These are phyloP conservation scores for Venustampulla echinocandica DNA, from an alignment of 495 filamentous ascomycete species.

Conservation along the genomic window DNA sequence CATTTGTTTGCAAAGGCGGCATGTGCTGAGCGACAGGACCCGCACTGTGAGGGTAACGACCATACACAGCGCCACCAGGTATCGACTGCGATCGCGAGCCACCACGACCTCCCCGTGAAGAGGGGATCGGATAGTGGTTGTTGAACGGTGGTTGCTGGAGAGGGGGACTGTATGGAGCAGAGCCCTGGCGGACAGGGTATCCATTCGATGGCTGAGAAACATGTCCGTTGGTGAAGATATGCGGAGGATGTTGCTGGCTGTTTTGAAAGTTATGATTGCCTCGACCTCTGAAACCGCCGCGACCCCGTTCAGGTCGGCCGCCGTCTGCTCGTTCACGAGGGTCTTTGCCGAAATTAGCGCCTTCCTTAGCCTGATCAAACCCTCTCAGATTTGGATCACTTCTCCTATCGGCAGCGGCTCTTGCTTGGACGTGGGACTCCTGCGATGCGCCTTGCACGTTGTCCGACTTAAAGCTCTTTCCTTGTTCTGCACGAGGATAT, in stretches of 20 bases:
- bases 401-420: slow-evolving; percentile 14
- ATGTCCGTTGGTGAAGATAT: slow-evolving; percentile 39
- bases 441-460: slow-evolving; percentile 4
- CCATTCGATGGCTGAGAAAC: slow-evolving; percentile 30
- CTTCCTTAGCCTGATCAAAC: slow-evolving; percentile 15
- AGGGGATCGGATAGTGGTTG: slow-evolving; percentile 7
- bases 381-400: slow-evolving; percentile 19
- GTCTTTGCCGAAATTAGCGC: slow-evolving; percentile 12
- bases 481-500: slow-evolving; percentile 1
- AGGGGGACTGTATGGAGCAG: slow-evolving; percentile 25
- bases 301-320: slow-evolving; percentile 42
- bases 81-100: slow-evolving; percentile 23
- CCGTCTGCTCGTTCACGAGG: slow-evolving; percentile 39
- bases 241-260: slow-evolving; percentile 29
- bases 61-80: slow-evolving; percentile 20
- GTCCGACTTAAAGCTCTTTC: slow-evolving; percentile 9
- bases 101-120: slow-evolving; percentile 18
- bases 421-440: slow-evolving; percentile 12
- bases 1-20: slow-evolving; percentile 18
- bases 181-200: slow-evolving; percentile 18
- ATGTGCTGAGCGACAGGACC: slow-evolving; percentile 11
- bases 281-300: slow-evolving; percentile 46
- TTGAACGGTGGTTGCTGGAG: slow-evolving; percentile 20
- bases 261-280: slow-evolving; percentile 35
- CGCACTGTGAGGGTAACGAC: slow-evolving; percentile 13